Conservation (phyloP, 1,139 yeast species). For the Debaryomycetaceae sp. region DNA sequence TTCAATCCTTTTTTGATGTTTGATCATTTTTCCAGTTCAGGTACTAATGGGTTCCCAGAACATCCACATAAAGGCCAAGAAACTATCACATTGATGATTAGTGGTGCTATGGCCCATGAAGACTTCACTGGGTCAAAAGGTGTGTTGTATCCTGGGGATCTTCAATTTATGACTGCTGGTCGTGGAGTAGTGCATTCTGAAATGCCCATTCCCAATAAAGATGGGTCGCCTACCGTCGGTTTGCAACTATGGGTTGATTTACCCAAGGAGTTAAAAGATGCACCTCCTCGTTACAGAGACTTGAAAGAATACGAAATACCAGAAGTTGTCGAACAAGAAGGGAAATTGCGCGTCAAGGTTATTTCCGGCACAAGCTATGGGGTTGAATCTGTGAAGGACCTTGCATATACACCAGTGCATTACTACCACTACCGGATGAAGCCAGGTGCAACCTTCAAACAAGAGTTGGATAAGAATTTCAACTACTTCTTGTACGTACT, state of each 20-base stretch:
- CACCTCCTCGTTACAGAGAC: slow-evolving; percentile 80
- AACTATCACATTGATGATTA: slow-evolving; percentile 71
- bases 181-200: slow-evolving; percentile 84
- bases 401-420: slow-evolving; percentile 83
- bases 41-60: slow-evolving; percentile 80
- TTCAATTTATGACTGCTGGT: slow-evolving; percentile 96
- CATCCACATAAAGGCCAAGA: slow-evolving; percentile 95
- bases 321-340: slow-evolving; percentile 56
- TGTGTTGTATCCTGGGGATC: slow-evolving; percentile 75
- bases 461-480: slow-evolving; percentile 58
- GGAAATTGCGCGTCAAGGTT: slow-evolving; percentile 65
- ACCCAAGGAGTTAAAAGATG: slow-evolving; percentile 65
- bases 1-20: slow-evolving; percentile 83
- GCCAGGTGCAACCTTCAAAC: slow-evolving; percentile 67
- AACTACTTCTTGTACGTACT: slow-evolving; percentile 73
- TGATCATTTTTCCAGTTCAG: slow-evolving; percentile 63
- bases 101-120: slow-evolving; percentile 84
- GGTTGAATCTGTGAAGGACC: slow-evolving; percentile 64
- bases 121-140: slow-evolving; percentile 88
- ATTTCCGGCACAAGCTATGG: slow-evolving; percentile 80
- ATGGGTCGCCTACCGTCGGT: slow-evolving; percentile 61
- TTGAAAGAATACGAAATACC: slow-evolving; percentile 73
- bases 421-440: slow-evolving; percentile 66
- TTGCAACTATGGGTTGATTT: slow-evolving; percentile 92
- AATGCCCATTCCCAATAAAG: slow-evolving; percentile 68